Conservation (phyloP, 805 yeast species). For the Nematodospora valgi region DNA sequence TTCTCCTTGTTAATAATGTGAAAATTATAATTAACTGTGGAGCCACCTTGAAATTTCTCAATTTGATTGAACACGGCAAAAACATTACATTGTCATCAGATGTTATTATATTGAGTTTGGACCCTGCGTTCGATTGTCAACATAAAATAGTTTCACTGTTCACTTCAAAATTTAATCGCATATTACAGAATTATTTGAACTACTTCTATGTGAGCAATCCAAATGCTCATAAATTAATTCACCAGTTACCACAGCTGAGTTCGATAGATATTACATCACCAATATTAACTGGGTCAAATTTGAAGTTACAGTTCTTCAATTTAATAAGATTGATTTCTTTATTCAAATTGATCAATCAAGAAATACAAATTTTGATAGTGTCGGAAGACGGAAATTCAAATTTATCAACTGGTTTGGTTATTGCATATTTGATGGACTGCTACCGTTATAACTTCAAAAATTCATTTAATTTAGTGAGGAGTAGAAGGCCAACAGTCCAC, state of each 20-base stretch:
- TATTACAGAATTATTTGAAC: conserved; percentile 36
- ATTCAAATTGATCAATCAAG: conserved; percentile 28
- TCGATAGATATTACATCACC: conserved; percentile 23
- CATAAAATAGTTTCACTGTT: conserved; percentile 22
- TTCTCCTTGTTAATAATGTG: conserved; percentile 22
- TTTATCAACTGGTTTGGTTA: conserved; percentile 29
- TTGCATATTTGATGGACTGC: conserved; percentile 39
- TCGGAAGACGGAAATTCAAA: conserved; percentile 25
- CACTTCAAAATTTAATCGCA: conserved; percentile 25
- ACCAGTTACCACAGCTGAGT: conserved; percentile 24
- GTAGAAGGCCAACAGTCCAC: conserved; percentile 14
- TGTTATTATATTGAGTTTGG: conserved; percentile 34
- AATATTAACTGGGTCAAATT: conserved; percentile 31
- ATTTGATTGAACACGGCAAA: conserved; percentile 16
- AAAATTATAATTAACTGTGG: conserved; percentile 40
- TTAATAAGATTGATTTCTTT: conserved; percentile 33
- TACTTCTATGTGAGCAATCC: conserved; percentile 33
- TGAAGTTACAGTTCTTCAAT: conserved; percentile 34
- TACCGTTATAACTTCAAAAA: conserved; percentile 33
- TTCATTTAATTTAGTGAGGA: conserved; percentile 22
- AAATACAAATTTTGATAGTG: conserved; percentile 30
- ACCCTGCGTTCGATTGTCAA: conserved; percentile 30
- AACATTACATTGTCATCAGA: conserved; percentile 30
- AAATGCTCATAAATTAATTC: conserved; percentile 23
- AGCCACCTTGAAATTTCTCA: conserved; percentile 27